Evolutionary conservation across 1,284 basidiomycete genomes (phyloP).

Genomic region (Thecaphora frezii): DNA sequence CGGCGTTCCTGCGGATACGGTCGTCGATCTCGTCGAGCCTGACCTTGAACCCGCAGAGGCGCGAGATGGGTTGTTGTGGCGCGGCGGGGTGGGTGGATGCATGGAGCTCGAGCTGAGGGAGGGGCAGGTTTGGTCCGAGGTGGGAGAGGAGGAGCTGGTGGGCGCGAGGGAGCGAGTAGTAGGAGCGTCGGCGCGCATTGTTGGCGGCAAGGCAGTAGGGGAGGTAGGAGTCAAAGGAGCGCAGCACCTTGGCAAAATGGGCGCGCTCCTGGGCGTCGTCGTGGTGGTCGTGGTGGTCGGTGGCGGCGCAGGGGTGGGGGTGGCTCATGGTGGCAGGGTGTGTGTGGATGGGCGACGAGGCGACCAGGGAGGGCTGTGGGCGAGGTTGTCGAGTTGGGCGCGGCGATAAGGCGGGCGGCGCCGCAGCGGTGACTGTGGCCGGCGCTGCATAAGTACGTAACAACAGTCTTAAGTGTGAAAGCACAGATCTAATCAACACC

Average conservation of each 20-base stretch:
- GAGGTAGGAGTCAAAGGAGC: constrained; percentile 52
- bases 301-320: too few species aligned
- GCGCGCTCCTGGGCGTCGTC: constrained; percentile 37
- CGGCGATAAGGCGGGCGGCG: too few species aligned
- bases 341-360: too few species aligned
- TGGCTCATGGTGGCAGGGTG: too few species aligned
- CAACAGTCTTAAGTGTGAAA: too few species aligned
- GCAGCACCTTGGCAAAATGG: constrained; percentile 51
- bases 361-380: too few species aligned
- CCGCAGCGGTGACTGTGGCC: too few species aligned
- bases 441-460: too few species aligned
- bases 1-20: constrained; percentile 54
- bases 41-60: constrained; percentile 29
- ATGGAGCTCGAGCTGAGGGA: constrained; percentile 20
- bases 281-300: not conserved
- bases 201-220: constrained; percentile 51
- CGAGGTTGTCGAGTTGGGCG: too few species aligned
- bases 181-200: constrained; percentile 42
- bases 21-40: constrained; percentile 56
- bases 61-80: too few species aligned
- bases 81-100: not conserved
- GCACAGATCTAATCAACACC: too few species aligned
- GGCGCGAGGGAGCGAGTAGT: constrained; percentile 39
- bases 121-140: constrained; percentile 24
- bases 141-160: constrained; percentile 46